Evolutionary conservation across 1,139 yeast species (phyloP), one percentile per base, ranked within the genome.

Genomic region (Maudiozyma humilis): DNA sequence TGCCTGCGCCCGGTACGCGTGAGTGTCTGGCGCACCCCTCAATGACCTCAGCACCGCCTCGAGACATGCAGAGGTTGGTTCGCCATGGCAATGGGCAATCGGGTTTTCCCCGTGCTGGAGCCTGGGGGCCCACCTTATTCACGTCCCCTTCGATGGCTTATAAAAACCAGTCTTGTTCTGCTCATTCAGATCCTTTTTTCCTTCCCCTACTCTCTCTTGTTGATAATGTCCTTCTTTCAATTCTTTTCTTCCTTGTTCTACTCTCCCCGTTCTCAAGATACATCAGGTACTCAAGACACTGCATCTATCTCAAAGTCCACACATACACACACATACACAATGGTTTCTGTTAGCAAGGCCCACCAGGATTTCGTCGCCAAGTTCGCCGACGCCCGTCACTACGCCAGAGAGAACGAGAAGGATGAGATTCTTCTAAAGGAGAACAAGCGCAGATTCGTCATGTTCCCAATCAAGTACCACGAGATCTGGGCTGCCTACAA

Each of bases 401-500:
- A 75, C 52, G 70, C 88, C 57, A 82, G 82, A 71, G 87, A 71
- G 51, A 56, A 76, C 57, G 96, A 91, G 72, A 77, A 77, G 66
- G 86, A 86, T 47, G 99, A 91, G 73, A 96, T 96, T 3, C 69
- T 91, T 59, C 76, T 91, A 60, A 66, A 67, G 49, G 97, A 91
- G 69, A 91, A 93, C 76, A 79, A 77, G 55, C 79, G 79, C 63
- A 81, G 98, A 63, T 91, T 88, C 63, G 98, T 91, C 45, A 72
- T 91, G 57, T 93, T 91, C 80, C 99, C 99, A 53, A 88, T 91
- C 70, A 85, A 86, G 70, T 93, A 88, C 72, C 93, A 89, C 65
- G 97, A 91, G 71, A 85, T 93, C 62, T 91, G 98, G 97, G 95
- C 89, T 67, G 91, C 94, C 77, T 91, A 91, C 72, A 91, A 91